Base-by-base conservation (phyloP, 192 early-diverging fungal species). In the Backusella tuberculispora region DNA sequence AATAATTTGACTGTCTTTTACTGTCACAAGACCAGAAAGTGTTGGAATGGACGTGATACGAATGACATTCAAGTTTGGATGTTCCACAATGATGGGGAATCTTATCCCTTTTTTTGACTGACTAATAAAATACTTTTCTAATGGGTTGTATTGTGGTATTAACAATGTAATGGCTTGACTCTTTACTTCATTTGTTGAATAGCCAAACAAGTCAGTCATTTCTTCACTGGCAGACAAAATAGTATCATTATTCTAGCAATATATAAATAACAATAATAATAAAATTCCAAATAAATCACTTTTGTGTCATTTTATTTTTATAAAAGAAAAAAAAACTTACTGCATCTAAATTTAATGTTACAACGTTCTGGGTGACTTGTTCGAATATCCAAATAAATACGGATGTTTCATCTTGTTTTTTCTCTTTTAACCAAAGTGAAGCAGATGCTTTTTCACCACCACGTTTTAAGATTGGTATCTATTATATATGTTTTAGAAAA, bases 341-440 rank as follows among this genome's bases (percentile, higher is more conserved):
- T 6, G 7, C 34, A 46, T 80, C 47, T 1, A 80, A 40, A 19
- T 63, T 13, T 13, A 76, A 46, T 24, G 46, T 37, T 7, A 76
- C 75, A 12, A 72, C 40, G 14, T 71, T 76, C 73, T 90, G 88
- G 37, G 79, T 75, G 34, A 89, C 85, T 68, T 89, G 84, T 72
- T 90, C 88, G 71, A 90, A 85, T 24, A 90, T 87, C 89, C 89
- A 90, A 14, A 90, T 90, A 34, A 84, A 84, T 15, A 90, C 72
- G 0, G 79, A 68, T 47, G 82, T 67, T 1, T 82, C 88, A 50
- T 77, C 74, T 53, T 83, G 82, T 63, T 66, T 83, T 63, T 88
- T 86, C 38, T 82, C 84, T 45, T 90, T 90, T 53, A 90, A 81
- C 89, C 89, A 90, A 21, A 90, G 76, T 17, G 85, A 86, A 34